Conservation (phyloP, 192 early-diverging fungal species). For the Backusella psychrophila region DNA sequence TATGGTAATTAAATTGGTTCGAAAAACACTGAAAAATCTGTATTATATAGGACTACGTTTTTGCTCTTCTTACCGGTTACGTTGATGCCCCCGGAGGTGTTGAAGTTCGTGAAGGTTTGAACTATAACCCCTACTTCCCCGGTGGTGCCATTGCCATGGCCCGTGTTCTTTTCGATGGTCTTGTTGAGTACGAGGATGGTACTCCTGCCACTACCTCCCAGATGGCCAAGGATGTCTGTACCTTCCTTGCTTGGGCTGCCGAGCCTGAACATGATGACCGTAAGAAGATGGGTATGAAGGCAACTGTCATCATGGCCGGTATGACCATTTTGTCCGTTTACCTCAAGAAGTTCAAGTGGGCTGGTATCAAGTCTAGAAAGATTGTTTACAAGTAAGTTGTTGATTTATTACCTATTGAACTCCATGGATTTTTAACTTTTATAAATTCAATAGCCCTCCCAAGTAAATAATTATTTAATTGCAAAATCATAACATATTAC, state of each 20-base stretch:
- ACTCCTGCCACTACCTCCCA: constrained; percentile 94
- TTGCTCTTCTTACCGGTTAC: constrained; percentile 93
- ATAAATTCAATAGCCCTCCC: constrained; percentile 22
- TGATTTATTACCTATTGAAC: not conserved
- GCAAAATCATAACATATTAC: not conserved
- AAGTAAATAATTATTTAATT: constrained; percentile 22
- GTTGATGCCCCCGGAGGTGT: constrained; percentile 93
- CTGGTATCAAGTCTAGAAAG: constrained; percentile 90
- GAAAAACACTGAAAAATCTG: not conserved
- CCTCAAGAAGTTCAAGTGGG: constrained; percentile 94
- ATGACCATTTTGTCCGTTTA: constrained; percentile 80
- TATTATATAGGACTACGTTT: constrained; percentile 81
- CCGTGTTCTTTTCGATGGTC: constrained; percentile 87
- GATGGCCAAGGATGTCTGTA: constrained; percentile 95
- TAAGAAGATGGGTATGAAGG: constrained; percentile 95
- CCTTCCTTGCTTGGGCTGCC: constrained; percentile 91
- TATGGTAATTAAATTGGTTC: not conserved
- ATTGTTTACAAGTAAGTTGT: constrained; percentile 66
- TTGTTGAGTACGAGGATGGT: constrained; percentile 96
- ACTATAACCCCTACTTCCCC: constrained; percentile 99
- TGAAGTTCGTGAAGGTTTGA: constrained; percentile 88
- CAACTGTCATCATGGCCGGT: constrained; percentile 65
- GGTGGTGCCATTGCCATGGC: constrained; percentile 98
- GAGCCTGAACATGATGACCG: constrained; percentile 97
- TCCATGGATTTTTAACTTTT: not conserved